phyloP scores from a whole-genome alignment of 2,329 filamentous ascomycete genomes.

The Paradendryphiella salina region DNA sequence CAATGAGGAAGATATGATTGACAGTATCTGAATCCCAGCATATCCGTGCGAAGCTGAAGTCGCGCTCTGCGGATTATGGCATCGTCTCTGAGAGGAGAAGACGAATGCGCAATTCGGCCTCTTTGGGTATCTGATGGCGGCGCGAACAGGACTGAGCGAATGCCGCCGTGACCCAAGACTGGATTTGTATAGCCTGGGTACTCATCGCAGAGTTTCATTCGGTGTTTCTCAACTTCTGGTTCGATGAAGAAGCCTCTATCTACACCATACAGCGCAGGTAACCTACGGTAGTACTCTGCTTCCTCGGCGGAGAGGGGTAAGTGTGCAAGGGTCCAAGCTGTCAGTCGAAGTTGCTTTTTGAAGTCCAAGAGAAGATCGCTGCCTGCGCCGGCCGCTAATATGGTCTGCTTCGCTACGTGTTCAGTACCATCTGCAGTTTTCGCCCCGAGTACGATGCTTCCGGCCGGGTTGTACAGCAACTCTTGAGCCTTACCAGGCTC shows the following conservation, averaged over 20 bases:
- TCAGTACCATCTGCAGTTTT: slow-evolving; percentile 49
- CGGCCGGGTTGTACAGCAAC: slow-evolving; percentile 40
- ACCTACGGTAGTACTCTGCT: slow-evolving; percentile 50
- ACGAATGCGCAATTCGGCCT: slow-evolving; percentile 54
- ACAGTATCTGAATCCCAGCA: slow-evolving; percentile 63
- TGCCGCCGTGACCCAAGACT: slow-evolving; percentile 29
- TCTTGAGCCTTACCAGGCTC: slow-evolving; percentile 45
- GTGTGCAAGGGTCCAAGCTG: slow-evolving; percentile 59
- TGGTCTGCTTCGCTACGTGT: slow-evolving; percentile 51
- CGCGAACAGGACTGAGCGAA: slow-evolving; percentile 48
- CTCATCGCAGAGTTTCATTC: slow-evolving; percentile 59
- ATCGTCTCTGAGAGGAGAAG: slow-evolving; percentile 56
- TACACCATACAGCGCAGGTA: slow-evolving; percentile 57
- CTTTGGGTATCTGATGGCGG: slow-evolving; percentile 53
- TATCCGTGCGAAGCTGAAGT: slow-evolving; percentile 56
- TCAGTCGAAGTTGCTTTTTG: slow-evolving; percentile 57
- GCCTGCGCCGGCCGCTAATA: slow-evolving; percentile 56
- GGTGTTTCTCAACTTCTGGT: slow-evolving; percentile 50
- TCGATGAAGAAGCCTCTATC: slow-evolving; percentile 57
- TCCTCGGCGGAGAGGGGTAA: slow-evolving; percentile 55
- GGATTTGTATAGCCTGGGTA: slow-evolving; percentile 61
- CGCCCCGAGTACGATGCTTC: slow-evolving; percentile 49
- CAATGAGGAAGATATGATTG: slow-evolving; percentile 59
- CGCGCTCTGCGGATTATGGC: slow-evolving; percentile 56
- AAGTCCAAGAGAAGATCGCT: slow-evolving; percentile 55